These are phyloP conservation scores for Coemansia sp. DNA, from an alignment of 192 early-diverging fungal genomes.

Conservation along the genomic window DNA sequence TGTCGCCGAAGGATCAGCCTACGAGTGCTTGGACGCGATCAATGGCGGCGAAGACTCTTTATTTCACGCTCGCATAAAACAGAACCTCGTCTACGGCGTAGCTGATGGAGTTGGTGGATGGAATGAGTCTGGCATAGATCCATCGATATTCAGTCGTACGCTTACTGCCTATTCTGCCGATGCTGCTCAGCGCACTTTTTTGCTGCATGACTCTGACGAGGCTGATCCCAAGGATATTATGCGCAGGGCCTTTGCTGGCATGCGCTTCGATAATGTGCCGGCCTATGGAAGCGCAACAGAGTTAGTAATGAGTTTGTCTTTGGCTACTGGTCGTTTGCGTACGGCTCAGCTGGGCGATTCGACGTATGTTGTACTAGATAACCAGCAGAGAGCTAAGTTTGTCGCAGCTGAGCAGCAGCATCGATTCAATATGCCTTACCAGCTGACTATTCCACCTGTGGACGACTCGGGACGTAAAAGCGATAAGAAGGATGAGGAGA, in stretches of 20 bases:
- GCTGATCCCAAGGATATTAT: conserved; percentile 51
- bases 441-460: conserved; percentile 50
- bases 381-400: conserved; percentile 27
- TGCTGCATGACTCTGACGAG: conserved; percentile 55
- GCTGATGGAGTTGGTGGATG: conserved; percentile 58
- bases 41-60: conserved; percentile 57
- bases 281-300: conserved; percentile 52
- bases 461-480: conserved; percentile 3
- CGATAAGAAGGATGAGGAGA: conserved; percentile 13
- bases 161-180: conserved; percentile 46
- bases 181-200: conserved; percentile 27
- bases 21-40: conserved; percentile 50
- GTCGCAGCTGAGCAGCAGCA: conserved; percentile 56
- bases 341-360: conserved; percentile 57
- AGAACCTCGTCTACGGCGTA: conserved; percentile 54
- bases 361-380: conserved; percentile 42
- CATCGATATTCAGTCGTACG: conserved; percentile 54
- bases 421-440: conserved; percentile 57
- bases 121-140: conserved; percentile 56
- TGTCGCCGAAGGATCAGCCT: conserved; percentile 13
- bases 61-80: conserved; percentile 47
- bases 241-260: conserved; percentile 46
- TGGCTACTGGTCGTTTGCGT: conserved; percentile 30
- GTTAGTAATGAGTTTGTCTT: conserved; percentile 37
- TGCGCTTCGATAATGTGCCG: conserved; percentile 41